Base-by-base conservation (phyloP, 2,329 filamentous ascomycete species). In the Septoria linicola region DNA sequence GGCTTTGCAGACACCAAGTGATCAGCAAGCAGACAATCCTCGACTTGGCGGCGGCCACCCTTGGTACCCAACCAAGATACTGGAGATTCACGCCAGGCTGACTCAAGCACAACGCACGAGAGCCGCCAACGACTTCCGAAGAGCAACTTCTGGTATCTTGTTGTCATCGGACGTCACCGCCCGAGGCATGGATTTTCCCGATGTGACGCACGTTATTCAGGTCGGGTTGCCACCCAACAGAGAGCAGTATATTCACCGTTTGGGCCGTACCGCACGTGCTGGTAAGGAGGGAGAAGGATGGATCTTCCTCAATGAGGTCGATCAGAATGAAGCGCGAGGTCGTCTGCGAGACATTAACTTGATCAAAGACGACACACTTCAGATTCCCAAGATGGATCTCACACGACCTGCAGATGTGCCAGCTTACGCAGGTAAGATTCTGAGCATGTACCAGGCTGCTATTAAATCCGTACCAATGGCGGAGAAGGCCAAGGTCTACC, bases 41-140 rank as follows among this genome's bases (percentile, higher is more conserved):
- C 58, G 43, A 39, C 69, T 20, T 10, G 20, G 47, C 36, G 36
- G 44, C n/a, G 44, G 34, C 10, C 61, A 68, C 43, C 66, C 66
- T 14, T 63, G 65, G 55, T 46, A 63, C 43, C 57, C 60, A 8
- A 59, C 74, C 46, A 73, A 69, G 64, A 63, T 79, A 21, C 74
- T 73, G 61, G 77, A 84, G 59, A 92, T 99, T 53, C 91, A 97
- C 71, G 86, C 89, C 13, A 84, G 84, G 63, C 80, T 96, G 37
- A 76, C 73, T 2, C 93, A 99, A 68, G 41, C 16, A 0, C 73
- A 79, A 62, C 84, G 93, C 43, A 93, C 89, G 1, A 74, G 70
- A 40, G 82, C 82, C 30, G 84, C 92, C 1, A 82, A 92, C 0
- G 66, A 62, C 20, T 99, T 96, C 81, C 84, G 88, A 39, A 65